Base-by-base conservation (phyloP, 495 filamentous ascomycete species). In the Penicillium bovifimosum region DNA sequence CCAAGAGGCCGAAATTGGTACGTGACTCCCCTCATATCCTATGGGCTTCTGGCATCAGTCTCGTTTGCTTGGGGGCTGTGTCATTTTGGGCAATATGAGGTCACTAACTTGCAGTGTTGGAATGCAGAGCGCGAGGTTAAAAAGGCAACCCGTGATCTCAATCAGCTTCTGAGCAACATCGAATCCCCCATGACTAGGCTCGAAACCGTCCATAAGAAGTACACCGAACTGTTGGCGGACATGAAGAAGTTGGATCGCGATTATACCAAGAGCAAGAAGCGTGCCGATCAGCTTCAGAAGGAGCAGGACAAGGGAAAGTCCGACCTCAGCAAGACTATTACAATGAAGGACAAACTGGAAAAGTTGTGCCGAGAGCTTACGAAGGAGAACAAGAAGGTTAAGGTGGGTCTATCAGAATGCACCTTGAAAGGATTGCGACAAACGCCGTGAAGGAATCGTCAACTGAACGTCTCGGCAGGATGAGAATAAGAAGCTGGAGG, bases 171-270 rank as follows among this genome's bases (percentile, higher is more conserved):
- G 17, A 86, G 81, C 52, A 88, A 85, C 54, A 87, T 95, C 72
- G 88, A 91, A 63, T 79, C 79, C 13, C 81, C 83, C 9, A 76
- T 85, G 67, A 79, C 77, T 34, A 78, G 90, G 58, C 86, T 97
- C 52, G 93, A 98, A 20, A 80, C 85, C 16, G 80, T 96, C 2
- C 90, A 91, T 54, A 95, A 88, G 58, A 90, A 90, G 61, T 96
- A 91, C 53, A 87, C 88, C 39, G 91, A 97, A 55, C 81, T 96
- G 3, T 76, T 96, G 46, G 84, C 86, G 34, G 90, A 96, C 50
- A 95, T 98, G 90, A 96, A 95, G 62, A 84, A 90, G 45, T 79
- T 95, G 52, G 92, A 97, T 65, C 86, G 91, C 27, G 93, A 97
- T 48, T 88, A 95, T 61, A 77, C 86, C 35, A 97, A 96, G 72